Base-by-base conservation (phyloP, 805 yeast species). In the Tetrapisispora taiwanensis region DNA sequence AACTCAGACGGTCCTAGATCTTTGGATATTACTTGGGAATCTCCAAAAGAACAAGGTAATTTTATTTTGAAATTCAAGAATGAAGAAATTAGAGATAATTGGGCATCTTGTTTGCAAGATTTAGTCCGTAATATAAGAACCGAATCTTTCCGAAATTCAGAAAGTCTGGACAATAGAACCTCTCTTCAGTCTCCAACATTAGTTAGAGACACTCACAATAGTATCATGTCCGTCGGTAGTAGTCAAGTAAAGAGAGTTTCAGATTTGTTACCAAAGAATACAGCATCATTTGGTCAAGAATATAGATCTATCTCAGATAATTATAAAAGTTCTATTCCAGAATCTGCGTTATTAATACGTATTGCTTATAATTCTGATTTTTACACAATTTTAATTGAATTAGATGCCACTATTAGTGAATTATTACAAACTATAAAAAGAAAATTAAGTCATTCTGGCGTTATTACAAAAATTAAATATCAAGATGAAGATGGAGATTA, bases 401-500 rank as follows among this genome's bases (percentile, higher is more conserved):
- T 70, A 46, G 67, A 73, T 44, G 68, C 76, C 34, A 54, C 71
- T 31, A 72, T 76, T 57, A 66, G 69, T 10, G 79, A 74, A 37
- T 68, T 86, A 45, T 66, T 74, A 38, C 74, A 69, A 36, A 76
- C 78, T 47, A 75, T 86, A 31, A 77, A 75, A 48, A 71, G 71
- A 40, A 79, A 79, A 55, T 59, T 79, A 39, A 67, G 71, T 37
- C 73, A 75, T 42, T 70, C 78, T 44, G 83, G 81, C 20, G 71
- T 62, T 13, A 51, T 68, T 39, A 64, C 67, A 45, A 69, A 82
- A 54, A 71, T 92, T 48, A 81, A 80, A 62, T 90, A 87, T 60
- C 79, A 78, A 59, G 98, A 92, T 63, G 98, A 92, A 64, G 98
- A 92, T 60, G 96, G 95, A 15, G 98, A 92, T 60, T 82, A 76